Evolutionary conservation across 495 filamentous ascomycete genomes (phyloP), one percentile per base, ranked within the genome.

Genomic region (Aspergillus indologenus): DNA sequence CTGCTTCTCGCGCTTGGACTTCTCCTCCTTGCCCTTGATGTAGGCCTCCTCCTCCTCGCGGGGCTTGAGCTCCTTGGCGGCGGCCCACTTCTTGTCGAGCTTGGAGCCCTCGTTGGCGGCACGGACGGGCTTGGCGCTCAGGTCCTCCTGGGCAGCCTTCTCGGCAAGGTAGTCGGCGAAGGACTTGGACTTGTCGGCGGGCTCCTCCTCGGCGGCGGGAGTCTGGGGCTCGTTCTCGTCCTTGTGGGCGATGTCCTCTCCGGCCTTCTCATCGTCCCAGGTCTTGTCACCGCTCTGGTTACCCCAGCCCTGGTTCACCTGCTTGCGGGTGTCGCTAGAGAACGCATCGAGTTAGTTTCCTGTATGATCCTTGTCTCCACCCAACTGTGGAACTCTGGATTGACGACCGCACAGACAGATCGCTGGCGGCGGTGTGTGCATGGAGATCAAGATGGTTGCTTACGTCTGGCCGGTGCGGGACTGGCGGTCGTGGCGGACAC

Each of bases 281-380:
- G 92, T 89, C 67, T 84, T 88, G 26, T 85, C 77, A 71, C 92
- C 94, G 68, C 87, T 87, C 56, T 81, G 81, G 69, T 80, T 87
- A 66, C 92, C 94, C 94, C 94, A 98, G 61, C 90, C 88, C 70
- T 91, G 89, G 69, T 84, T 86, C 66, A 90, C 87, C 78, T 96
- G 90, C 85, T 98, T 98, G 68, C 91, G 89, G 67, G 92, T 88
- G 65, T 95, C 92, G 64, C 91, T 90, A 46, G 51, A 56, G 24
- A n/a, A 24, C 26, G 24, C 14, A 56, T 61, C n/a, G n/a, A 62
- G 65, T 64, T 21, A 29, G 43, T 42, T 31, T 58, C n/a, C 9
- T 20, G 47, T 17, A 3, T 17, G 8, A 50, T 50, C 17, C 11
- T 24, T 9, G 4, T 29, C 26, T 29, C 26, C 26, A 4, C 4